These are phyloP conservation scores for Physocladia obscura DNA, from an alignment of 192 early-diverging fungal genomes.

Conservation along the genomic window DNA sequence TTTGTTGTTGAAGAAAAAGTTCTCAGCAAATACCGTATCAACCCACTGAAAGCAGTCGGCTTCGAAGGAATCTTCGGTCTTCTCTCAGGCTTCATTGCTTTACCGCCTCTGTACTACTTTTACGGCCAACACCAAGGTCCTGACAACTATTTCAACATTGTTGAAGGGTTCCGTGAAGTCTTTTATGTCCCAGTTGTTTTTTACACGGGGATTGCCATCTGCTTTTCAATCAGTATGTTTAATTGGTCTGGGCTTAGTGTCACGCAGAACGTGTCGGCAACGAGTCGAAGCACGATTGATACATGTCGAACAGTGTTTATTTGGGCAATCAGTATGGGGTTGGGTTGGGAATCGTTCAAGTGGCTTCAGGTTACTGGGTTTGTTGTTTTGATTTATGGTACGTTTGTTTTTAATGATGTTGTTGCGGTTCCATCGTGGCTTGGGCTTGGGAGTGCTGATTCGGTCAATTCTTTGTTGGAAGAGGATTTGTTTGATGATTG, in stretches of 20 bases:
- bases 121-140: constrained; percentile 61
- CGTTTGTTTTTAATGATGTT: constrained; percentile 24
- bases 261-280: constrained; percentile 82
- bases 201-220: constrained; percentile 68
- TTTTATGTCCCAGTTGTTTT: constrained; percentile 28
- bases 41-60: constrained; percentile 87
- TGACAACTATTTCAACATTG: constrained; percentile 82
- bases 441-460: background rate
- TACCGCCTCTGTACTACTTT: constrained; percentile 74
- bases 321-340: constrained; percentile 84
- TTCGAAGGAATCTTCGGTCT: constrained; percentile 92
- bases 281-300: constrained; percentile 91
- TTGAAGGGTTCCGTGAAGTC: constrained; percentile 66
- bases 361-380: constrained; percentile 90
- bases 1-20: constrained; percentile 98
- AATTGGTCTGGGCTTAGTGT: constrained; percentile 95
- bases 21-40: constrained; percentile 73
- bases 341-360: constrained; percentile 94
- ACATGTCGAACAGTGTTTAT: constrained; percentile 95
- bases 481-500: constrained; percentile 8
- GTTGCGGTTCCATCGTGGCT: constrained; percentile 3
- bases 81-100: constrained; percentile 60
- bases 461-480: background rate
- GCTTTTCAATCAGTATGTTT: constrained; percentile 67
- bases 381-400: constrained; percentile 49